Percentiles rank a stretch among this genome's conserved stretches.
phyloP scores from a whole-genome alignment of 768 basidiomycete species.

The Suillus hirtellus region DNA sequence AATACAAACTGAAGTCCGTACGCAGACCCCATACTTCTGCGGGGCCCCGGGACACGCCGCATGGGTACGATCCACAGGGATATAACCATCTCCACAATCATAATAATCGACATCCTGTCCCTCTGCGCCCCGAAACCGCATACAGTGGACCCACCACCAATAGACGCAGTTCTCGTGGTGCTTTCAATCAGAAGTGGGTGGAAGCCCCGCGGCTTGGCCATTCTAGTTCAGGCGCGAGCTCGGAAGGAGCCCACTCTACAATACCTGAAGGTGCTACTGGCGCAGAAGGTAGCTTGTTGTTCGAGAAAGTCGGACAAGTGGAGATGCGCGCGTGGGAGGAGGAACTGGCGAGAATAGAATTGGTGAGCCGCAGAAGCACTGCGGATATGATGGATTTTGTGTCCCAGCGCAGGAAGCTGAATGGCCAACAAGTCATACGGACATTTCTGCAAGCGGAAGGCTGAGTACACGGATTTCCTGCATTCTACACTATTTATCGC shows the following conservation, averaged over 20 bases:
- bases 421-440: conserved; percentile 25
- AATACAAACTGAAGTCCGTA: conserved; percentile 32
- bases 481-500: conserved; percentile 6
- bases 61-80: conserved; percentile 24
- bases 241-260: conserved; percentile 49
- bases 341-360: conserved; percentile 72
- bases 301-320: conserved; percentile 31
- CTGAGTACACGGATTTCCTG: conserved; percentile 18
- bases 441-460: conserved; percentile 25
- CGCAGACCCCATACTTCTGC: conserved; percentile 74
- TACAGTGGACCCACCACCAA: conserved; percentile 17
- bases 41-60: conserved; percentile 61
- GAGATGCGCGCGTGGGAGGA: conserved; percentile 74
- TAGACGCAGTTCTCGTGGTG: conserved; percentile 17
- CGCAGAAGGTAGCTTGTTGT: conserved; percentile 20
- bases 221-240: conserved; percentile 36
- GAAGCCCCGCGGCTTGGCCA: conserved; percentile 31
- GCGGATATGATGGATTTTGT: conserved; percentile 37
- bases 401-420: conserved; percentile 29
- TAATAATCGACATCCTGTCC: conserved; percentile 18
- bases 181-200: conserved; percentile 24
- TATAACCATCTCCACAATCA: conserved; percentile 18
- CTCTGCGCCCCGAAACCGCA: conserved; percentile 31
- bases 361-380: conserved; percentile 50
- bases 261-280: conserved; percentile 21